Evolutionary conservation across 148 eudicot genomes (phyloP), one percentile per base, ranked within the genome.

Genomic region (Persicaria tinctoria): DNA sequence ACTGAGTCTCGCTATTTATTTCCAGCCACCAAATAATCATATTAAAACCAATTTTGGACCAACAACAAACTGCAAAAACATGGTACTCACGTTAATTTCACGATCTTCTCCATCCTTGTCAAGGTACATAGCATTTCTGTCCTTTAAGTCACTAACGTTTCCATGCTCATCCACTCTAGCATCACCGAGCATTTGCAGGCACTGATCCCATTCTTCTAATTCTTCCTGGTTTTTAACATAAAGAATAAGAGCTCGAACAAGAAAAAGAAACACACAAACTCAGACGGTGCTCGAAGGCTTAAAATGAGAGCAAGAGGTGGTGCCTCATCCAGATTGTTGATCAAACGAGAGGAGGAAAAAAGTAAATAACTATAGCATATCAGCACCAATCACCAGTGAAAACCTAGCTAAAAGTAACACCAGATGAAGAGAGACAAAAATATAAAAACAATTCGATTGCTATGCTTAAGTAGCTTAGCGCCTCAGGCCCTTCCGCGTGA

Each of bases 151-250:
- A 54, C 84, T 85, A 69, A 92, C 84, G 79, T 90, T 89, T 49
- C 98, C 97, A 66, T 87, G 80, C 73, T 95, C 97, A 83, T 95
- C 98, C 76, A 90, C 91, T 80, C 82, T 89, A 73, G 96, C 97
- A 80, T 90, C 96, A 74, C 98, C 97, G 48, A 95, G 98, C 96
- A 90, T 90, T 80, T 85, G 85, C 69, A 95, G 85, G 80, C 98
- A 95, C 73, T 95, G 97, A 76, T 95, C 98, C 98, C 98, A 95
- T 80, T 95, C 98, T 86, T 92, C 90, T 82, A 92, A 60, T 80
- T 95, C 98, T 83, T 90, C 98, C 98, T 95, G 75, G 3, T 32
- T 47, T 45, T 71, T 4, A 74, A 45, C 1, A 51, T 3, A 73
- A 46, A 68, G 27, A 3, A 55, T 51, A 10, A 49, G 50, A 51